Evolutionary conservation across 176 grass and related monocot species (phyloP).

Genomic region (Carex scoparia): DNA sequence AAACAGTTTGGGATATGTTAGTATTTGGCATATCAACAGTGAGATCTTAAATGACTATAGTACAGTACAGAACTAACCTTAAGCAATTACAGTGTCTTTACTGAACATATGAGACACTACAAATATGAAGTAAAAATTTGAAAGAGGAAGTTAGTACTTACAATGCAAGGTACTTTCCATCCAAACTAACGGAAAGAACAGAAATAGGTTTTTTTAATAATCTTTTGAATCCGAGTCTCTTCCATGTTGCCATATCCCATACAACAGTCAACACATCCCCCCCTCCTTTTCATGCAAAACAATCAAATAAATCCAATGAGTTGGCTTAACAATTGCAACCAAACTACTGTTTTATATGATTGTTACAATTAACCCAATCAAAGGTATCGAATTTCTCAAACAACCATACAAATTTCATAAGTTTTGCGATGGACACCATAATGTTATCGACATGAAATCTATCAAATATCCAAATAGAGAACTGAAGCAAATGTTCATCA

Average conservation of each 20-base stretch:
- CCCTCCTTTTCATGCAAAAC: constrained; percentile 39
- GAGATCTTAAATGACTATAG: background rate
- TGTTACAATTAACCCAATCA: background rate
- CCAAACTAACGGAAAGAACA: constrained; percentile 90
- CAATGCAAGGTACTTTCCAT: constrained; percentile 89
- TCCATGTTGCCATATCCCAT: constrained; percentile 91
- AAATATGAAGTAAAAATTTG: background rate
- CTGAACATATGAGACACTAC: background rate
- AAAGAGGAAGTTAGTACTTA: constrained; percentile 41
- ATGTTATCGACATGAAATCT: background rate
- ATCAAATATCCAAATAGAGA: background rate
- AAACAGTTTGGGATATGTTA: background rate
- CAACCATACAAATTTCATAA: background rate
- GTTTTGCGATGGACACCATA: background rate
- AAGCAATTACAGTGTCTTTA: background rate
- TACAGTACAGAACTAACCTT: background rate
- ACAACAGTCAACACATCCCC: constrained; percentile 63
- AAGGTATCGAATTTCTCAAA: background rate
- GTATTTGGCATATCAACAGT: background rate
- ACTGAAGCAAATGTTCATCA: background rate
- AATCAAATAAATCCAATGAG: constrained; percentile 18
- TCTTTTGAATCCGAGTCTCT: constrained; percentile 87
- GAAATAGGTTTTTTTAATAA: constrained; percentile 72
- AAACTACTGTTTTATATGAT: background rate
- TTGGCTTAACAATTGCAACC: constrained; percentile 13